Conservation (phyloP, 2,329 filamentous ascomycete genomes). For the Cladosporium colombiae region DNA sequence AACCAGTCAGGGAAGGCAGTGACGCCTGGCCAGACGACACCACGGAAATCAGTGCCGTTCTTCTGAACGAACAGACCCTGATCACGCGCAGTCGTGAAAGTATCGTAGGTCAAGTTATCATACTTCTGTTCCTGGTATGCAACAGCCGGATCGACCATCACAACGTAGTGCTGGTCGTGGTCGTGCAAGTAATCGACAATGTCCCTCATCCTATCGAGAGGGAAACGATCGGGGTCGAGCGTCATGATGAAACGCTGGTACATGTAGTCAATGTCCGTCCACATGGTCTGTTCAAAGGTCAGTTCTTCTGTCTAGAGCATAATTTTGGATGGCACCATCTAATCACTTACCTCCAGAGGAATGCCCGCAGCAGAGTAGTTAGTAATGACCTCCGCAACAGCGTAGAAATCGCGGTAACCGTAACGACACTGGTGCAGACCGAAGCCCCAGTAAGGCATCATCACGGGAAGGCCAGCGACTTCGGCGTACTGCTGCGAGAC, state of each 20-base stretch:
- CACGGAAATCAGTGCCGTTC: slow-evolving; percentile 59
- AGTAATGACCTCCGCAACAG: slow-evolving; percentile 63
- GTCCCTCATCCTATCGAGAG: slow-evolving; percentile 58
- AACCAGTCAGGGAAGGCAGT: slow-evolving; percentile 67
- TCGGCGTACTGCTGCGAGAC: slow-evolving; percentile 54
- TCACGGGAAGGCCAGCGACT: slow-evolving; percentile 50
- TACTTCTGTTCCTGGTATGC: slow-evolving; percentile 23
- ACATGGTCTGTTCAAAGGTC: neutral
- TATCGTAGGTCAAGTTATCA: slow-evolving; percentile 23
- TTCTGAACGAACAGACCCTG: slow-evolving; percentile 50
- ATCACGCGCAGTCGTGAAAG: slow-evolving; percentile 18
- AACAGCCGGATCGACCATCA: slow-evolving; percentile 75
- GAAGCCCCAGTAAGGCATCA: slow-evolving; percentile 56
- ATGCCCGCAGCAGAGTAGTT: slow-evolving; percentile 68
- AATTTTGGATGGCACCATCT: neutral
- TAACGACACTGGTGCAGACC: slow-evolving; percentile 49
- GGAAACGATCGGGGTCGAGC: slow-evolving; percentile 64
- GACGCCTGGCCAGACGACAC: slow-evolving; percentile 74
- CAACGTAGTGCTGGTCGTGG: slow-evolving; percentile 40
- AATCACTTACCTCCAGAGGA: slow-evolving; percentile 69
- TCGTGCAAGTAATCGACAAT: slow-evolving; percentile 58
- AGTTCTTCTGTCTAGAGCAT: neutral
- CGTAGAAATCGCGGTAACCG: slow-evolving; percentile 57
- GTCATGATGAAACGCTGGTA: slow-evolving; percentile 60
- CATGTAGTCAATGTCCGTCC: slow-evolving; percentile 39